Base-by-base conservation (phyloP, 495 filamentous ascomycete species). In the Cairneyella variabilis region DNA sequence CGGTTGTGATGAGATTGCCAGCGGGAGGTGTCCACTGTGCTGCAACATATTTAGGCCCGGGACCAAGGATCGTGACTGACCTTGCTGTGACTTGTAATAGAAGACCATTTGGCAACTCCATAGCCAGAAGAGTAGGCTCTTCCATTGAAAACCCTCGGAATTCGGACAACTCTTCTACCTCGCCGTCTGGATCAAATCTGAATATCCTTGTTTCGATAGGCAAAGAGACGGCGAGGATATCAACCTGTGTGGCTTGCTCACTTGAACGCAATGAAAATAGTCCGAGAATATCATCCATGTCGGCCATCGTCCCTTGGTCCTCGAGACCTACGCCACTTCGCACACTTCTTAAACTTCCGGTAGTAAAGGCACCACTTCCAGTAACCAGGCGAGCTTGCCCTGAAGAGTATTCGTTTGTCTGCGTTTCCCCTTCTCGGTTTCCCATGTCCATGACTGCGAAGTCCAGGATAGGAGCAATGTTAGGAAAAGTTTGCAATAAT, bases 401-500 rank as follows among this genome's bases (percentile, higher is more conserved):
- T 4, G 92, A 95, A 0, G 91, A 96, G 47, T 84, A 97, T 63
- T 95, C 90, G 58, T 93, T 95, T 0, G 80, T 84, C 32, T 88
- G 82, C 28, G 64, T 83, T 54, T 92, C 89, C 40, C 82, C 83
- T 45, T 84, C 79, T 22, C 90, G 78, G 55, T 85, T 91, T 0
- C 91, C 91, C 74, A 97, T 84, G 63, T 97, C 92, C 88, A 97
- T 95, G 10, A 97, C 81, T 4, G 85, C 86, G 48, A 97, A 96
- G 62, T 99, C 93, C 12, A 96, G 67, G 38, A 97, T 88, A 1
- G 93, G 93, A 0, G 88, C 91, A 64, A 96, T 86, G 60, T 95
- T 97, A 9, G 81, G 69, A 47, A 97, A 69, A 0, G 82, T 86
- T 68, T 97, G 90, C 9, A 95, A 69, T 2, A 90, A 66, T n/a